Evolutionary conservation across 441 rosid species (phyloP).

Genomic region (Corymbia citriodora): DNA sequence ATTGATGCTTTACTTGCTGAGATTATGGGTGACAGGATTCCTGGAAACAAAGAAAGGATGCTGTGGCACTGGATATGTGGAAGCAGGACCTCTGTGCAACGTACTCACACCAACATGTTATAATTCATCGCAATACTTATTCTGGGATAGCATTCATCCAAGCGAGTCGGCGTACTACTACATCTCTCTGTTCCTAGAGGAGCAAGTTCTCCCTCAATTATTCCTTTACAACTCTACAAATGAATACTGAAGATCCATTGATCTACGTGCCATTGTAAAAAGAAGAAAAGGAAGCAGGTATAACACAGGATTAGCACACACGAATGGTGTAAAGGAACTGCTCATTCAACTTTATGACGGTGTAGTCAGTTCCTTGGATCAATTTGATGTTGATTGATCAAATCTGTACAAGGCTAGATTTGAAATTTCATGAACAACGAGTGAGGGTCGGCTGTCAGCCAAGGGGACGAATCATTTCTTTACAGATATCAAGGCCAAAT

Average conservation of each 20-base stretch:
- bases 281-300: not conserved
- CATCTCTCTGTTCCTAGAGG: slow-evolving; percentile 2
- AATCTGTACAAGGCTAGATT: not conserved
- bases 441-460: not conserved
- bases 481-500: not conserved
- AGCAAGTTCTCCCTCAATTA: not conserved
- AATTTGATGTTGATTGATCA: not conserved
- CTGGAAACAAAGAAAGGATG: slow-evolving; percentile 35
- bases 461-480: not conserved
- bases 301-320: not conserved
- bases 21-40: slow-evolving; percentile 22
- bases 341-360: not conserved
- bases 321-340: not conserved
- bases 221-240: not conserved
- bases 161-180: slow-evolving; percentile 29
- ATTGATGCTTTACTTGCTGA: not conserved
- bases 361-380: not conserved
- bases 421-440: not conserved
- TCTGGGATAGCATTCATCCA: slow-evolving; percentile 53
- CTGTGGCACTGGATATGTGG: slow-evolving; percentile 28
- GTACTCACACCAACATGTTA: slow-evolving; percentile 17
- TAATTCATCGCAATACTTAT: slow-evolving; percentile 24
- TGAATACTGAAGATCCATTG: not conserved
- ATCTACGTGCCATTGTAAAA: not conserved
- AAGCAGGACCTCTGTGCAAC: slow-evolving; percentile 21